Evolutionary conservation across 768 basidiomycete species (phyloP), one percentile per base, ranked within the genome.

Genomic region (Coprinellus micaceus): DNA sequence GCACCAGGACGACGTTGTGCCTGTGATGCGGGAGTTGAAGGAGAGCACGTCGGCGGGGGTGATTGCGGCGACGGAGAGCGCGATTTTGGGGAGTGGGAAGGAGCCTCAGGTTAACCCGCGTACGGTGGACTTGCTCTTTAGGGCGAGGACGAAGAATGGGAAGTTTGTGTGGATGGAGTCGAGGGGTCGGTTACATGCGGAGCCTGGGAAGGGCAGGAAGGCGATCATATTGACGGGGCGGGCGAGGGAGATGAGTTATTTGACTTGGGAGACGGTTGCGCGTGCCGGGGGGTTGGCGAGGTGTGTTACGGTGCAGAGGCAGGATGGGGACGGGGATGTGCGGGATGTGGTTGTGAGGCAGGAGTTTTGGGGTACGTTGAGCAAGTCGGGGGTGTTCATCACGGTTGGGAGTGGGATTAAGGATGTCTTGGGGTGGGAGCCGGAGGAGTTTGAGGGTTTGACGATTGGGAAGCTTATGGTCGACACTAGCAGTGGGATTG

Each of bases 161-260:
- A 33, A 60, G 1, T 94, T 88, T 70, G 80, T 94, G 19, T 99
- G 96, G 96, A 77, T 98, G 15, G 93, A 97, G 67, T 88, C 86
- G 49, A 78, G 87, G n/a, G 96, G 96, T 1, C 78, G 91, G 28
- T 77, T 98, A 39, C 89, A 95, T 64, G 82, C 91, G 54, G 96
- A 99, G 73, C 88, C 93, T 0, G 93, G 94, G 1, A 98, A 98
- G 66, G 94, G 94, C 0, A 77, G 94, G 36, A 97, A 98, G 71
- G 92, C 94, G 1, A 93, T 99, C 65, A 84, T 99, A 33, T 77
- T 99, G n/a, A 84, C 82, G 54, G 95, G 89, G 0, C 79, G 96
- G 9, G 82, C 86, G 28, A 74, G 87, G 44, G 79, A 79, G 63
- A 86, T 91, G 78, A 82, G 84, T 7, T 66, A 61, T 1, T 68